Evolutionary conservation across 176 grass and related monocot species (phyloP).

Genomic region (Avena insularis): DNA sequence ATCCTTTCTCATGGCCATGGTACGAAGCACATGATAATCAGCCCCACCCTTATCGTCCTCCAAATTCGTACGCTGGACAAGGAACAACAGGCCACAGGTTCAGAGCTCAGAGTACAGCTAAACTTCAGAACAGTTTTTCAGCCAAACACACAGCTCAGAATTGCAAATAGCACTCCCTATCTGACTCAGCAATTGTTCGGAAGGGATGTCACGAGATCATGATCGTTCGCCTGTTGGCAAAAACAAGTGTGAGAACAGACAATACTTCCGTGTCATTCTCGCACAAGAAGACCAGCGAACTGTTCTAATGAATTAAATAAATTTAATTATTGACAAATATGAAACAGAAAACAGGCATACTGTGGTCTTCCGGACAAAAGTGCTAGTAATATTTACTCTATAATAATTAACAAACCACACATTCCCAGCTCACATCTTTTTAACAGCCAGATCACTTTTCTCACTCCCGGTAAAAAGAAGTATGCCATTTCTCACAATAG

Average conservation of each 20-base stretch:
- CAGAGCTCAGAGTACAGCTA: neutral
- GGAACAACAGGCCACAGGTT: neutral
- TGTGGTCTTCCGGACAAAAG: slow-evolving; percentile 1
- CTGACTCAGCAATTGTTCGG: neutral
- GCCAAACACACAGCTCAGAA: neutral
- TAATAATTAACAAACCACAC: neutral
- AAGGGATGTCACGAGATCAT: too few species aligned
- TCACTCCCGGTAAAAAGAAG: neutral
- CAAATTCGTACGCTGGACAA: neutral
- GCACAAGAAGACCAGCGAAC: neutral
- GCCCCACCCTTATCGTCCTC: neutral
- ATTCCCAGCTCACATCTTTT: slow-evolving; percentile 10
- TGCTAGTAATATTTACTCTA: slow-evolving; percentile 3
- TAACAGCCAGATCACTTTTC: neutral
- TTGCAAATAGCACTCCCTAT: neutral
- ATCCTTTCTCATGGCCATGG: neutral
- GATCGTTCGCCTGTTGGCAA: neutral
- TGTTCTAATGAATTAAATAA: neutral
- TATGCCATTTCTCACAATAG: slow-evolving; percentile 17
- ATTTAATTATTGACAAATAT: neutral
- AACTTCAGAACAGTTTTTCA: slow-evolving; percentile 9
- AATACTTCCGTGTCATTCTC: slow-evolving; percentile 9
- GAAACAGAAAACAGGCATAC: neutral
- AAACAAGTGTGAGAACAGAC: slow-evolving; percentile 38
- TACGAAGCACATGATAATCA: neutral